Base-by-base conservation (phyloP, 2,329 filamentous ascomycete genomes). In the Calonectria henricotiae region DNA sequence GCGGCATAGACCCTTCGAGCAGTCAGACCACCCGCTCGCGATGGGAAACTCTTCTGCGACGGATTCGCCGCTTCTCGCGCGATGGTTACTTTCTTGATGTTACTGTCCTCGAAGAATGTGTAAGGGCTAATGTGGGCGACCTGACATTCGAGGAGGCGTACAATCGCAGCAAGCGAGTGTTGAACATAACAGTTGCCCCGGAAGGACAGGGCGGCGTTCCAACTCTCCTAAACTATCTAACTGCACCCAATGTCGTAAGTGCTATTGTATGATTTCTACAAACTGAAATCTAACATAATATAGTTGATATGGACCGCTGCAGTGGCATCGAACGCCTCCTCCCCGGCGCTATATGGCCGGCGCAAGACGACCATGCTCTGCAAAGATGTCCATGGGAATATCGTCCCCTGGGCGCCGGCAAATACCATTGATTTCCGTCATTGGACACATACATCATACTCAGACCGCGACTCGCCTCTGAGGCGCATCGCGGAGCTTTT, bases 111-210 rank as follows among this genome's bases (percentile, higher is more conserved):
- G 94, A 97, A 79, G 90, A 95, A 69, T 96, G 94, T 75, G 92
- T 98, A 15, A 89, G 92, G 68, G 90, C 92, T 15, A 97, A 98
- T 75, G 91, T 98, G 15, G 95, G 95, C 11, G 93, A 98, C 77
- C 80, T 97, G 71, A 98, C 95, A 0, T 98, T 98, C 78, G 94
- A 97, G 81, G 96, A 98, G 83, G 96, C 96, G 0, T 98, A 95
- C 78, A 89, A 91, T 62, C 90, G 91, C 71, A 98, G 94, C 44
- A 96, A 96, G 79, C 88, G 94, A 62, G 91, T 97, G 4, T 85
- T 98, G 75, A 98, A 98, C 80, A 98, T 98, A 73, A 98, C 95
- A 0, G 92, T 98, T 25, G 93, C 93, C 0, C 94, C 93, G 1
- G 91, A 90, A 25, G 90, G 90, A 6, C 90, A 91, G 71, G 91